phyloP scores from a whole-genome alignment of 2,329 filamentous ascomycete species.

The Oidium heveae region DNA sequence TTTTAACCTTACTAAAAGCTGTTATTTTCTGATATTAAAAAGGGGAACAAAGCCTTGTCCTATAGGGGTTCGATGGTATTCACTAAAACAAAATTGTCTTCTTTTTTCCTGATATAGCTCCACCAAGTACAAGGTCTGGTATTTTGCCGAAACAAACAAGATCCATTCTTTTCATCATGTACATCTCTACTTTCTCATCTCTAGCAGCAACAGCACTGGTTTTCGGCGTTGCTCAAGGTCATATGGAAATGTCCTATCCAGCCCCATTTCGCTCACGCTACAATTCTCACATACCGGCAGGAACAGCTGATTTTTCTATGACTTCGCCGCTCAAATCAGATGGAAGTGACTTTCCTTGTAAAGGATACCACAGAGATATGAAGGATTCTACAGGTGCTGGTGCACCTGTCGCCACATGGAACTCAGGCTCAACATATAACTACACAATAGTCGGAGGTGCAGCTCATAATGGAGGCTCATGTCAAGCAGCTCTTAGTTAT shows the following conservation, averaged over 20 bases:
- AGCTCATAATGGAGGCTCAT: constrained; percentile 29
- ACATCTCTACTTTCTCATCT: no score
- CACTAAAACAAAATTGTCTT: no score
- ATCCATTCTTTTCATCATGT: no score
- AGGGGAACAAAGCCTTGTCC: no score
- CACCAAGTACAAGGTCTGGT: no score
- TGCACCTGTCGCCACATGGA: constrained; percentile 21
- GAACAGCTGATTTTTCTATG: constrained; percentile 4
- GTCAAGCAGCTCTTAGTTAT: constrained; percentile 34
- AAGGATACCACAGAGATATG: constrained; percentile 6
- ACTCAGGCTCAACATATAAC: constrained; percentile 23
- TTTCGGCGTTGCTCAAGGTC: constrained; percentile 2
- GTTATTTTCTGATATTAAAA: no score
- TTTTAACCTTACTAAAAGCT: no score
- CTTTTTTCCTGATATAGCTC: no score
- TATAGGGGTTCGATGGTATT: no score
- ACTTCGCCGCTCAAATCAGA: constrained; percentile 2
- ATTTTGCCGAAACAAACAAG: no score
- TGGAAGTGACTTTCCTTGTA: constrained; percentile 7
- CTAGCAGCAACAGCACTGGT: no score
- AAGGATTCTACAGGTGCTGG: constrained; percentile 7
- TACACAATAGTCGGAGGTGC: constrained; percentile 24
- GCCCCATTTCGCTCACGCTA: constrained; percentile 4
- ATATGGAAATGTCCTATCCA: constrained; percentile 8
- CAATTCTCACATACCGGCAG: constrained; percentile 3